Evolutionary conservation across 2,329 filamentous ascomycete species (phyloP), one percentile per base, ranked within the genome.

Genomic region (Alternaria sp.): DNA sequence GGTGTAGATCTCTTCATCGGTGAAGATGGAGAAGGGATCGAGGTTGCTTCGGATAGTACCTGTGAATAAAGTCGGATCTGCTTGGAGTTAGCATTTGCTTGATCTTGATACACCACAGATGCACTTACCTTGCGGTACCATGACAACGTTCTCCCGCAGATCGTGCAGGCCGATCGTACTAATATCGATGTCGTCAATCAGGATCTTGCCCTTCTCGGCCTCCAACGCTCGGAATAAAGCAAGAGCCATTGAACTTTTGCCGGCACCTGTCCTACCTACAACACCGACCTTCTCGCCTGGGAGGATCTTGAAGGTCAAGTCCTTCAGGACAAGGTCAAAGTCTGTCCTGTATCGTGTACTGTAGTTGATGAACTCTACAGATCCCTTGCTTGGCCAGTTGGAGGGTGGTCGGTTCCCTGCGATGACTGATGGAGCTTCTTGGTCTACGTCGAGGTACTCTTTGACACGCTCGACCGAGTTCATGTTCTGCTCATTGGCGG

Each of bases 401-500:
- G 84, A 78, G 0, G 90, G 84, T 6, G 95, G 95, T 28, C 92
- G 86, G 64, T 87, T 91, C 58, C 94, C 88, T 54, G 92, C 88
- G 39, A 96, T 85, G 39, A 96, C 82, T 1, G 91, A 84, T 0
- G 85, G 82, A 1, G 95, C 93, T 79, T 99, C 95, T 76, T 97
- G 94, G 69, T 98, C 94, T 1, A 99, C 91, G 42, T 98, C 92
- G 34, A 98, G 85, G 73, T 98, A 99, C 76, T 99, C 95, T 81
- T 97, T 96, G 73, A 99, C 90, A 72, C 95, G 91, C 80, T 99
- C 95, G 48, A 98, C 93, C 3, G 94, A 94, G 79, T 99, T 99
- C 95, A 99, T 98, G 79, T 97, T 98, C 79, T 99, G 95, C 80
- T 99, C 95, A 72, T 98, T 97, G 73, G 91, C 88, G 0, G 93